Conservation (phyloP, 164 flowering plant genomes). For the Cinnamomum micranthum region DNA sequence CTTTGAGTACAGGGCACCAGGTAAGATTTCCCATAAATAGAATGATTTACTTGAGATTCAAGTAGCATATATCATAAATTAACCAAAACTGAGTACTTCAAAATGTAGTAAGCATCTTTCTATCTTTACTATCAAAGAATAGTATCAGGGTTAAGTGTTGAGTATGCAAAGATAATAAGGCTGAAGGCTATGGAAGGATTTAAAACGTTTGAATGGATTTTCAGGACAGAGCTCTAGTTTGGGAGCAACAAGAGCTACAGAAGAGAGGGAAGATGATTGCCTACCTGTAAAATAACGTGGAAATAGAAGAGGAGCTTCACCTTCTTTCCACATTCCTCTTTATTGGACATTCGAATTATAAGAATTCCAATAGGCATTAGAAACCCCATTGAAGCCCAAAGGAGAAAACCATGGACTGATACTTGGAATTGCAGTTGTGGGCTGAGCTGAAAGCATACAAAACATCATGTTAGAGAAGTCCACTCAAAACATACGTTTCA, state of each 20-base stretch:
- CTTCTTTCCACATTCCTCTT: conserved; percentile 34
- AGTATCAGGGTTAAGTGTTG: neutral
- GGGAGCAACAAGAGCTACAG: neutral
- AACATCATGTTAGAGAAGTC: neutral
- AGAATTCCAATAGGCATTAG: conserved; percentile 78
- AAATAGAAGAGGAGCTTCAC: conserved; percentile 52
- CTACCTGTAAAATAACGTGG: conserved; percentile 72
- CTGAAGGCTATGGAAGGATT: neutral
- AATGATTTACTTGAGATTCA: too few species aligned
- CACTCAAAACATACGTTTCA: neutral
- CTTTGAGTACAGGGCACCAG: too few species aligned
- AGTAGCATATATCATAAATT: too few species aligned
- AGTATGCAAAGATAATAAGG: neutral
- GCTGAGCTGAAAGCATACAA: conserved; percentile 25
- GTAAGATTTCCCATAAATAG: too few species aligned
- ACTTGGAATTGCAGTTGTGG: conserved; percentile 35
- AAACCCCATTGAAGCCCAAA: conserved; percentile 80
- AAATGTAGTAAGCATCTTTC: neutral
- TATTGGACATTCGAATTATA: conserved; percentile 48
- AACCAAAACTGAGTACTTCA: neutral
- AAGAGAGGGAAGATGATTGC: neutral
- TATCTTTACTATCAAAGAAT: neutral
- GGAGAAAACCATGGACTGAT: conserved; percentile 57
- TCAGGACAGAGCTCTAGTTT: neutral
- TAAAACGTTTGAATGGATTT: neutral